These are phyloP conservation scores for Pythium utonaiense DNA, from an alignment of 352 stramenopile genomes.

Conservation along the genomic window DNA sequence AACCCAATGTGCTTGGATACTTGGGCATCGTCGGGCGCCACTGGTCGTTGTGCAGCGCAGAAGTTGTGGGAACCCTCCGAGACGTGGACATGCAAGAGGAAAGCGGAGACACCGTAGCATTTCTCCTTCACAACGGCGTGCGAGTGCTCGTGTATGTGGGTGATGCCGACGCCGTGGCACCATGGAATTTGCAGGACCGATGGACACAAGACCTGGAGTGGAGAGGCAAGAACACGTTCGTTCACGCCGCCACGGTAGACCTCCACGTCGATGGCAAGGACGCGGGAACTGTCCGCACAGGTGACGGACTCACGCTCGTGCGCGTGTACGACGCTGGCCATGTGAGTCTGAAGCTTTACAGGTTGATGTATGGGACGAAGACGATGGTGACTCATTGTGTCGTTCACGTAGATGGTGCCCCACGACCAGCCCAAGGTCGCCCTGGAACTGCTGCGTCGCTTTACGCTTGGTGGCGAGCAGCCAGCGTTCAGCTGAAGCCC, in stretches of 20 bases:
- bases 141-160: conserved; percentile 71
- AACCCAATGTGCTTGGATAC: conserved; percentile 31
- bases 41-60: conserved; percentile 51
- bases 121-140: conserved; percentile 46
- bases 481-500: conserved; percentile 31
- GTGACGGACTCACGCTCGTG: conserved; percentile 58
- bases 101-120: conserved; percentile 48
- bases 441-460: conserved; percentile 46
- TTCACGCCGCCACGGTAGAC: conserved; percentile 2
- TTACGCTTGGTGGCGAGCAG: conserved; percentile 28
- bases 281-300: conserved; percentile 41
- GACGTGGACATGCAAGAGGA: conserved; percentile 51
- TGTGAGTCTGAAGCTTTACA: conserved; percentile 40
- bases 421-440: conserved; percentile 55
- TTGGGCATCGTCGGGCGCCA: conserved; percentile 31
- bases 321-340: conserved; percentile 63
- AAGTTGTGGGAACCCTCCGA: conserved; percentile 18
- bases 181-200: conserved; percentile 62
- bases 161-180: conserved; percentile 64
- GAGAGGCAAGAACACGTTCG: conserved; percentile 35
- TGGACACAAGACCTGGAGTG: conserved; percentile 60
- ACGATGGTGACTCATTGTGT: not conserved
- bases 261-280: conserved; percentile 22
- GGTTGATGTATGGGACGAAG: not conserved
- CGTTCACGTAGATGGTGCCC: conserved; percentile 62